These are phyloP conservation scores for Eutrema heterophyllum DNA, from an alignment of 345 rosid species.

Conservation along the genomic window DNA sequence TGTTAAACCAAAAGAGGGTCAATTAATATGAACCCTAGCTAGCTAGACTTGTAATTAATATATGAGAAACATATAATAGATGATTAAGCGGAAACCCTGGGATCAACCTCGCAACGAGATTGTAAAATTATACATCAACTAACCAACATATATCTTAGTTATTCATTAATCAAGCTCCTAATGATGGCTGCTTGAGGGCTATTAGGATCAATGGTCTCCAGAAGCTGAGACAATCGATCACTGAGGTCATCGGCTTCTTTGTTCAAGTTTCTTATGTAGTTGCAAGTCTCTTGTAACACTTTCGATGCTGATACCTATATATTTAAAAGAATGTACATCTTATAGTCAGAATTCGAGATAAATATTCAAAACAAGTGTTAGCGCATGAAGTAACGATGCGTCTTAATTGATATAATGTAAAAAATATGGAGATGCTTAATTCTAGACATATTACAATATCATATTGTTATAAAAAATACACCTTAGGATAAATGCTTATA, in stretches of 20 bases:
- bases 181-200: conserved; percentile 93
- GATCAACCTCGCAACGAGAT: conserved; percentile 18
- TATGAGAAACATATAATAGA: conserved; percentile 10
- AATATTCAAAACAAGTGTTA: neutral
- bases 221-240: conserved; percentile 78
- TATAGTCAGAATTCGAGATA: neutral
- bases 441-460: neutral
- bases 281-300: conserved; percentile 95
- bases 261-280: conserved; percentile 82
- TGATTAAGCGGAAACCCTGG: conserved; percentile 1
- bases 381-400: neutral
- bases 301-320: conserved; percentile 78
- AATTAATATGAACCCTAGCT: conserved; percentile 17
- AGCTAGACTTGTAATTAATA: neutral
- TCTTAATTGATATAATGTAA: neutral
- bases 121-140: conserved; percentile 7
- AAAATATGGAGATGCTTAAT: neutral
- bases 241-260: conserved; percentile 86
- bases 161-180: conserved; percentile 76
- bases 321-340: neutral
- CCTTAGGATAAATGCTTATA: neutral
- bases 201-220: conserved; percentile 75
- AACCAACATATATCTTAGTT: neutral
- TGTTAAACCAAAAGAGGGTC: conserved; percentile 20
- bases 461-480: neutral